A percentile compares a stretch with the other conserved stretches of the same genome.
Conservation (phyloP, 2,329 filamentous ascomycete species). For the Whalleya microplaca region DNA sequence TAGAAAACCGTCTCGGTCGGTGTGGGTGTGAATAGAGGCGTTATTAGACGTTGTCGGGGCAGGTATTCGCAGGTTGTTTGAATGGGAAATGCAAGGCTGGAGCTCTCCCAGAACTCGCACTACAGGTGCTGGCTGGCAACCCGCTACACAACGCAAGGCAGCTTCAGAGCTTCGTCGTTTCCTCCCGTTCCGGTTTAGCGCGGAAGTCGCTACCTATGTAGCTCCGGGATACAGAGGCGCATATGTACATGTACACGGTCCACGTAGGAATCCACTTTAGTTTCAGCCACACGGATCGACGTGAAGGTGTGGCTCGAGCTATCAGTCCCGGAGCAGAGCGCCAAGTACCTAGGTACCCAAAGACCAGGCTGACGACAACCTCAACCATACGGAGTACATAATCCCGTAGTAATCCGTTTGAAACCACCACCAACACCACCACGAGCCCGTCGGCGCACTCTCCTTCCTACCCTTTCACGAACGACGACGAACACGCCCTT, state of each 20-base stretch:
- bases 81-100: slow-evolving; percentile 29
- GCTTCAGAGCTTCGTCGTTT: slow-evolving; percentile 39
- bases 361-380: slow-evolving; percentile 31
- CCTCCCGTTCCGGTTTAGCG: slow-evolving; percentile 32
- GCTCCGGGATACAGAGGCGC: slow-evolving; percentile 3
- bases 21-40: slow-evolving; percentile 3
- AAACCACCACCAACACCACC: too few relatives aligned
- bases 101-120: slow-evolving; percentile 20
- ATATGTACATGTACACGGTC: slow-evolving; percentile 10
- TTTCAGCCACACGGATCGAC: not conserved
- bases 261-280: too few relatives aligned
- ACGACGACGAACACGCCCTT: not conserved
- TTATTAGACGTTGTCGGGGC: slow-evolving; percentile 11
- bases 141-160: slow-evolving; percentile 32
- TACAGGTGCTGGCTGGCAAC: slow-evolving; percentile 20
- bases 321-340: slow-evolving; percentile 8
- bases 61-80: slow-evolving; percentile 10
- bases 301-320: slow-evolving; percentile 33
- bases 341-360: slow-evolving; percentile 1
- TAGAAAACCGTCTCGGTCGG: not conserved
- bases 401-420: not conserved
- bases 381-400: not conserved
- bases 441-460: slow-evolving; percentile 1
- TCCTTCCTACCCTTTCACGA: not conserved
- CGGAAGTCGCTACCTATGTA: not conserved